These are phyloP conservation scores for Populus deltoides DNA, from an alignment of 345 rosid genomes.

Conservation along the genomic window DNA sequence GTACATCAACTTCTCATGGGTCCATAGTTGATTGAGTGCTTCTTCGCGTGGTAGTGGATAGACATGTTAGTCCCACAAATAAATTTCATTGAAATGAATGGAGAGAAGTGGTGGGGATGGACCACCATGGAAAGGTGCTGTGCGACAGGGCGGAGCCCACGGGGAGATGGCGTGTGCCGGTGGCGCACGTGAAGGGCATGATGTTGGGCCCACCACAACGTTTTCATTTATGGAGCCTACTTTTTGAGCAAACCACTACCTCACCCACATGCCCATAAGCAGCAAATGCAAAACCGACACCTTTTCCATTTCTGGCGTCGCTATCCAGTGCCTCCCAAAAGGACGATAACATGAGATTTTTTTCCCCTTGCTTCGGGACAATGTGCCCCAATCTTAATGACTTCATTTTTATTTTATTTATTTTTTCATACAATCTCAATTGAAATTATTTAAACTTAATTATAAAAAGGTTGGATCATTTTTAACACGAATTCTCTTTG, in stretches of 20 bases:
- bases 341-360: background rate
- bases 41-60: background rate
- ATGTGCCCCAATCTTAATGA: background rate
- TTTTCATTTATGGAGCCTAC: constrained; percentile 26
- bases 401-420: background rate
- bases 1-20: no score
- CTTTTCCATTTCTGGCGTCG: background rate
- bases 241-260: background rate
- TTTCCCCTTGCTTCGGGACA: no score
- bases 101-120: constrained; percentile 8
- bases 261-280: background rate
- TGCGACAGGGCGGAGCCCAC: constrained; percentile 35
- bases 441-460: no score
- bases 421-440: no score
- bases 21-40: no score
- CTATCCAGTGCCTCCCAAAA: background rate
- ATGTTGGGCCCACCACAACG: constrained; percentile 32
- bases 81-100: background rate
- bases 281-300: constrained; percentile 3
- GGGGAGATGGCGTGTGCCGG: constrained; percentile 34
- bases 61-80: background rate
- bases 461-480: no score
- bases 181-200: constrained; percentile 48
- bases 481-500: no score
- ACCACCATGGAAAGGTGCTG: constrained; percentile 15